Base-by-base conservation (phyloP, 108 stramenopile species). In the Mediolabrus comicus region DNA sequence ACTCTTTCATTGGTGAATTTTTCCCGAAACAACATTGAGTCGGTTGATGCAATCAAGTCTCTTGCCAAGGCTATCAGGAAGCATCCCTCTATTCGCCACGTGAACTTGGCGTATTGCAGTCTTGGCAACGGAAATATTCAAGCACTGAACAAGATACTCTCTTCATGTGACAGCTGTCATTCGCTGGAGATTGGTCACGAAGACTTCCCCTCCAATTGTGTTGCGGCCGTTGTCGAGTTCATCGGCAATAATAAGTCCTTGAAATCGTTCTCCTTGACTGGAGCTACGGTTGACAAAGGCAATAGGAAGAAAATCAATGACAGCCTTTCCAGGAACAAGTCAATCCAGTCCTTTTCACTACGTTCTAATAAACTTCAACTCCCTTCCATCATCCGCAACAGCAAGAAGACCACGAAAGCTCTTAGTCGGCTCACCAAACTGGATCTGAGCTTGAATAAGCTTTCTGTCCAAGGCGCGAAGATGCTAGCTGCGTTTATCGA, bases 11-110 rank as follows among this genome's bases (percentile, higher is more conserved):
- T 28, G n/a, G n/a, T 69, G 30, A 57, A 69, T 32, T 10, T 69
- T 49, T 69, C 69, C 26, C 9, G 13, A 5, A 59, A 59, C 36
- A 51, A 69, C 3, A 69, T 69, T 38, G 39, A 58, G 32, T 59
- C 19, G 6, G 58, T 30, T 17, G 69, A 59, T 12, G 28, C 56
- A 0, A 24, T 39, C 7, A 59, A 46, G 11, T 12, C 57, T 28
- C 41, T 69, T 19, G 32, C 69, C 2, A 36, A 58, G 41, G 69
- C 58, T 9, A 60, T 69, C 10, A 59, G 59, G 31, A 41, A 51
- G 13, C 58, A 60, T 14, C 49, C 29, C 1, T 12, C 16, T n/a
- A 27, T 69, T 3, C 16, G 27, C 49, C 14, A 58, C 46, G 58
- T 69, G 39, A 69, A 59, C 27, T 22, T 69, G 29, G 25, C 69